These are phyloP conservation scores for Phalaenopsis hybrid DNA, from an alignment of 116 monocot genomes.

Conservation along the genomic window DNA sequence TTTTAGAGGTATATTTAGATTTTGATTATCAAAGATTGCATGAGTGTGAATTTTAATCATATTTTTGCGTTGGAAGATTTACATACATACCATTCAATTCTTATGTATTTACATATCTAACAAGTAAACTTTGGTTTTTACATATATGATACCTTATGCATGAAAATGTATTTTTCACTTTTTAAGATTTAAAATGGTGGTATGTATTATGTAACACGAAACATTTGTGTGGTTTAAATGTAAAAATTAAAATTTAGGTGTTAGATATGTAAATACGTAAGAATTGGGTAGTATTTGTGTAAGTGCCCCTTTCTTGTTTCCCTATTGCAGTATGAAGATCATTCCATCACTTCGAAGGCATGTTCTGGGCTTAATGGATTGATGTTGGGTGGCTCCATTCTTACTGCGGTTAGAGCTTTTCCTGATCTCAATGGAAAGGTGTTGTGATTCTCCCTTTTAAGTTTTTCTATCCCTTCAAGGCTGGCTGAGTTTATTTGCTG, in stretches of 20 bases:
- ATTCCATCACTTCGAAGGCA: constrained; percentile 64
- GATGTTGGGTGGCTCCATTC: constrained; percentile 59
- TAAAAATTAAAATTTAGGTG: no score
- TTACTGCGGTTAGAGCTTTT: constrained; percentile 66
- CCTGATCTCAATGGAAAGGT: constrained; percentile 31
- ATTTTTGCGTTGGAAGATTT: not conserved
- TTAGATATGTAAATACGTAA: no score
- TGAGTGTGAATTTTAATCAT: not conserved
- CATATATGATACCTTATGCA: no score
- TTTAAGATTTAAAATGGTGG: no score
- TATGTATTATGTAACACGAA: no score
- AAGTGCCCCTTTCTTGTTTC: not conserved
- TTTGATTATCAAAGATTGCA: not conserved
- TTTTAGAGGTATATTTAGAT: constrained; percentile 66
- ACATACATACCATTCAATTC: no score
- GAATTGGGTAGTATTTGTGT: no score
- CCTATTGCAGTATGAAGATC: constrained; percentile 64
- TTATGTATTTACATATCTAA: no score
- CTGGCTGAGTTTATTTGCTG: not conserved
- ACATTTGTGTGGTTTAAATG: no score
- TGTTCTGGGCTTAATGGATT: constrained; percentile 88
- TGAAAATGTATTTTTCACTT: no score
- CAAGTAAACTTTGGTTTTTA: no score
- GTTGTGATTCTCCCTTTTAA: constrained; percentile 14
- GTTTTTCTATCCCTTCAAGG: not conserved